phyloP scores from a whole-genome alignment of 140 eudicot genomes.

The Oenanthe javanica region DNA sequence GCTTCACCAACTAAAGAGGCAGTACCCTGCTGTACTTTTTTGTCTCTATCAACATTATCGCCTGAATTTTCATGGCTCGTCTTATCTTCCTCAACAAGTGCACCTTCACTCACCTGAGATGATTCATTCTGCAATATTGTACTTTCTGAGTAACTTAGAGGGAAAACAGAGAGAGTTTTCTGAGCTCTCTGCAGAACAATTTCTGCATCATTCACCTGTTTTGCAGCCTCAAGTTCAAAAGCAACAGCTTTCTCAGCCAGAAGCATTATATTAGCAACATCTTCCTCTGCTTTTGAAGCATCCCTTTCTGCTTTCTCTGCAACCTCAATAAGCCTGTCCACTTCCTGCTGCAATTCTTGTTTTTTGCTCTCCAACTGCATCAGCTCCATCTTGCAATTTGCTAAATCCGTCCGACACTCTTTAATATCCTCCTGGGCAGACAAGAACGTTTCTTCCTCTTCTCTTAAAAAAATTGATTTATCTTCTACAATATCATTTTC shows the following conservation, averaged over 20 bases:
- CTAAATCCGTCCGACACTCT: slow-evolving; percentile 50
- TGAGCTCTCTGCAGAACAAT: slow-evolving; percentile 69
- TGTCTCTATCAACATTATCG: slow-evolving; percentile 33
- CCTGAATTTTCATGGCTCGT: slow-evolving; percentile 23
- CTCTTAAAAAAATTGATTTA: slow-evolving; percentile 21
- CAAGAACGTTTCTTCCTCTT: slow-evolving; percentile 55
- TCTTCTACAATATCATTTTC: slow-evolving; percentile 37
- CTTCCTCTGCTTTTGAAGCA: slow-evolving; percentile 87
- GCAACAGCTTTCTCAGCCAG: slow-evolving; percentile 98
- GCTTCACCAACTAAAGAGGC: slow-evolving; percentile 25
- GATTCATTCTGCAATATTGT: slow-evolving; percentile 24
- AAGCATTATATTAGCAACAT: slow-evolving; percentile 87
- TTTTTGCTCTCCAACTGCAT: slow-evolving; percentile 63
- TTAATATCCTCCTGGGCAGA: slow-evolving; percentile 70
- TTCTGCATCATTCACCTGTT: slow-evolving; percentile 86
- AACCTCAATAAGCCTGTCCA: slow-evolving; percentile 53
- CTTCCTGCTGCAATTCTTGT: slow-evolving; percentile 76
- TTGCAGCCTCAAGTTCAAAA: slow-evolving; percentile 72
- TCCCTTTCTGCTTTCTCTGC: slow-evolving; percentile 73
- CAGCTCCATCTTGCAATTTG: slow-evolving; percentile 54
- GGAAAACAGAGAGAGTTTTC: slow-evolving; percentile 39
- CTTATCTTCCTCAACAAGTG: slow-evolving; percentile 32
- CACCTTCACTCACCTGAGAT: slow-evolving; percentile 28
- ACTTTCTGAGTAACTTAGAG: slow-evolving; percentile 37
- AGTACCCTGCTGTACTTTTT: slow-evolving; percentile 27